phyloP scores from a whole-genome alignment of 345 rosid species.

The Triadica sebifera region DNA sequence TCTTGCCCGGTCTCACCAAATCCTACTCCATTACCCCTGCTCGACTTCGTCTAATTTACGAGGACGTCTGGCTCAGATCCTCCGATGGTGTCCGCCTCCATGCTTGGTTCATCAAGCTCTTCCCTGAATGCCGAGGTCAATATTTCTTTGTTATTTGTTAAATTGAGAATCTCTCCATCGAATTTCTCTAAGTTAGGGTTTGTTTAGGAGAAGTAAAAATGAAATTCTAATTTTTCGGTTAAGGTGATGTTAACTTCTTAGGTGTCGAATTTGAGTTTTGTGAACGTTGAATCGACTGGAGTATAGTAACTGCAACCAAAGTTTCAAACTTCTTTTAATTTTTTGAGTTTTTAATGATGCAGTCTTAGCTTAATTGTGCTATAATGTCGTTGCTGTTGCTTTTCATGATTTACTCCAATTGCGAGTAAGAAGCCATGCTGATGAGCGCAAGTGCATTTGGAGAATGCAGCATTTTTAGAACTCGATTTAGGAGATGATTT shows the following conservation, averaged over 20 bases:
- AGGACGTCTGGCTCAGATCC: conserved; percentile 95
- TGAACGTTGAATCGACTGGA: no score
- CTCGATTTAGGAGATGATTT: neutral
- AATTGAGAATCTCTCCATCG: neutral
- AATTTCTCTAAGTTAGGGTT: conserved; percentile 27
- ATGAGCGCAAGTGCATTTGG: neutral
- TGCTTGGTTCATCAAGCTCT: conserved; percentile 91
- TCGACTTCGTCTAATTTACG: conserved; percentile 75
- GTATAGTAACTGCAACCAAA: no score
- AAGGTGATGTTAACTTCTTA: neutral
- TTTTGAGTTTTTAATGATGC: neutral
- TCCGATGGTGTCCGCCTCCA: conserved; percentile 92
- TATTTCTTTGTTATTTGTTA: neutral
- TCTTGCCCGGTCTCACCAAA: conserved; percentile 86
- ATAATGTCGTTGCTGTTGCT: neutral
- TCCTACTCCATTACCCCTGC: conserved; percentile 77
- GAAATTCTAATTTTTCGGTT: neutral
- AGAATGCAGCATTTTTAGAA: neutral
- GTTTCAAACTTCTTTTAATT: no score
- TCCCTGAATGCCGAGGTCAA: conserved; percentile 75
- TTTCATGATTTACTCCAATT: neutral
- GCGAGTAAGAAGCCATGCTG: neutral
- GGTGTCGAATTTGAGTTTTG: no score
- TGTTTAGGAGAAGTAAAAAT: conserved; percentile 3
- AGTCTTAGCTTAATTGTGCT: neutral